These are phyloP conservation scores for Corrigiola litoralis DNA, from an alignment of 179 eudicot species.

Conservation along the genomic window DNA sequence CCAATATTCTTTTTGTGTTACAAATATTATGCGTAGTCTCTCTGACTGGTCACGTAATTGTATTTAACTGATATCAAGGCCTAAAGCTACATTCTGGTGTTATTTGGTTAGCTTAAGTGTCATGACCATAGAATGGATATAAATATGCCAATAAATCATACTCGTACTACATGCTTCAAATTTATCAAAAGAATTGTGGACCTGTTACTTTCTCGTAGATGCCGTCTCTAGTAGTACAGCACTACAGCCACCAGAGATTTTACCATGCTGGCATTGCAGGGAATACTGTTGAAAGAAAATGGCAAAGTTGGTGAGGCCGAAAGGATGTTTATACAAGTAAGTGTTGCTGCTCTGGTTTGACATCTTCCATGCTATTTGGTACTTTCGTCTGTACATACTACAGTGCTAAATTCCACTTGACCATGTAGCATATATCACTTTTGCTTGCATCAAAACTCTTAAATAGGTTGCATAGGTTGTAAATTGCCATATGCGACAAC, in stretches of 20 bases:
- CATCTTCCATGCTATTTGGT: not conserved
- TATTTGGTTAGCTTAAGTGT: too few relatives aligned
- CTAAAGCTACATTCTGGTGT: too few relatives aligned
- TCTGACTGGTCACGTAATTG: too few relatives aligned
- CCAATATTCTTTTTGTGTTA: too few relatives aligned
- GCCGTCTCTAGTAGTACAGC: not conserved
- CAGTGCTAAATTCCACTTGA: not conserved
- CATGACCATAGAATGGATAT: not conserved
- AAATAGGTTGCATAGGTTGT: too few relatives aligned
- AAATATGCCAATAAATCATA: not conserved
- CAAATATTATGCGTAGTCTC: too few relatives aligned
- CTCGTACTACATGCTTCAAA: not conserved
- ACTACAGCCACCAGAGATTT: not conserved
- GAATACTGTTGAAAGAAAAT: constrained; percentile 78
- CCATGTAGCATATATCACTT: not conserved
- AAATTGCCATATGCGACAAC: not conserved
- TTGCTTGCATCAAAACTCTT: too few relatives aligned
- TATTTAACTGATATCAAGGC: too few relatives aligned
- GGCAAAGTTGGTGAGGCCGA: constrained; percentile 87
- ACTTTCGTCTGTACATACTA: too few relatives aligned
- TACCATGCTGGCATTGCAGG: constrained; percentile 48
- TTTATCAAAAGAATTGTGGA: not conserved
- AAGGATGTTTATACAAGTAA: constrained; percentile 97
- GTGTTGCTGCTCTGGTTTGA: constrained; percentile 12
- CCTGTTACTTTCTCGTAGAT: not conserved